Evolutionary conservation across 257 asterid species (phyloP).

Genomic region (Plantago ovata): DNA sequence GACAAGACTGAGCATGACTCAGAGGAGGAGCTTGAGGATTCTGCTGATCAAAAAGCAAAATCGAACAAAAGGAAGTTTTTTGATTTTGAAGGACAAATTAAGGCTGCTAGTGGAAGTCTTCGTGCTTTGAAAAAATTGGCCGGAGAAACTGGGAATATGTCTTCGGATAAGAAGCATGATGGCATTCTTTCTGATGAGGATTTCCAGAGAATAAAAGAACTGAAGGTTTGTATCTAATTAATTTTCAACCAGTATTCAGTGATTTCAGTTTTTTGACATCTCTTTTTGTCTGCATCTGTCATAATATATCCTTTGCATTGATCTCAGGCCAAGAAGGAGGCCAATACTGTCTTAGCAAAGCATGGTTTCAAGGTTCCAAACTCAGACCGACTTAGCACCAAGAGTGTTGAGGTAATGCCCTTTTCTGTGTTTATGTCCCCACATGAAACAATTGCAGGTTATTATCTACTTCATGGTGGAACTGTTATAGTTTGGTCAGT

Average conservation of each 20-base stretch:
- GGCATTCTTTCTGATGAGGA: constrained; percentile 91
- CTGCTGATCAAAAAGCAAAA: constrained; percentile 21
- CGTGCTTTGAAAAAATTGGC: constrained; percentile 84
- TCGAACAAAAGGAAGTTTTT: constrained; percentile 61
- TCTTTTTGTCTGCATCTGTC: neutral
- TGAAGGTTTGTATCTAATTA: constrained; percentile 47
- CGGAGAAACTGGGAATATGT: constrained; percentile 28
- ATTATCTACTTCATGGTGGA: neutral
- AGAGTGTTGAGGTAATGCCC: constrained; percentile 64
- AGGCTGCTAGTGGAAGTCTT: constrained; percentile 60
- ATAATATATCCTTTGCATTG: neutral
- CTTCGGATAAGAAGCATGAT: constrained; percentile 33
- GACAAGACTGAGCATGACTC: constrained; percentile 23
- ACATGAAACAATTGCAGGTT: neutral
- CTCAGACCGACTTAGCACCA: constrained; percentile 15
- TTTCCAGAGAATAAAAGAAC: constrained; percentile 69
- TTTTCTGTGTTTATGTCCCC: no score
- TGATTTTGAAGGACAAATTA: constrained; percentile 55
- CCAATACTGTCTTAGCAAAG: constrained; percentile 43
- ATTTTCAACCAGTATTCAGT: neutral
- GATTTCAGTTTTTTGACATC: no score
- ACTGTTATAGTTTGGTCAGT: constrained; percentile 7
- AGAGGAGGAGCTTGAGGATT: constrained; percentile 20
- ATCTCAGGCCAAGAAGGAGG: constrained; percentile 70
- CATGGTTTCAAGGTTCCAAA: constrained; percentile 60